Evolutionary conservation across 257 asterid species (phyloP), one percentile per base, ranked within the genome.

Genomic region (Thymus mandschuricus): DNA sequence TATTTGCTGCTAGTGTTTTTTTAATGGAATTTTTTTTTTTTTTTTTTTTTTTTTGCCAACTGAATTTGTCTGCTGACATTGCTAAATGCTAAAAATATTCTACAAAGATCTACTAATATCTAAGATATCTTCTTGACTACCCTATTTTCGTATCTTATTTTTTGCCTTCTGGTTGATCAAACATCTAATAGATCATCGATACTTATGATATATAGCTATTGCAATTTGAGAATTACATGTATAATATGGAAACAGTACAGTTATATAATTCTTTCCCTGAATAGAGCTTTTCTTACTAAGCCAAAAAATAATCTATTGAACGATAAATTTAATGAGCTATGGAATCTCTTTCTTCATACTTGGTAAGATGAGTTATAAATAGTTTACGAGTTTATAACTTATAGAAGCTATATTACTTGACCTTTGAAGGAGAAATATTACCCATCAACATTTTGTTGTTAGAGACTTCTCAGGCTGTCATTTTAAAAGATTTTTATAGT

Each of bases 21-120:
- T 29, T 38, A 15, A 41, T 15, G 3, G 41, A 6, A 27, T 28
- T 62, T 13, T 45, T 12, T 3, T 35, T 28, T 62, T 13, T 45
- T 12, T 3, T 58, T 38, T 50, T 43, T 45, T 61, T 61, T 11
- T 10, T 61, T 51, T 44, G 38, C 66, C 12, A 48, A 74, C 44
- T 61, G 60, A 34, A 67, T 48, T 27, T 44, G 21, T 66, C 73
- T 44, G 72, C 27, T 56, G 60, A 41, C 27, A 7, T 74, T 57
- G 45, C 60, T 21, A 46, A 57, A 10, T 57, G 45, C 60, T 21
- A 46, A 57, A 10, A 43, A 11, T 60, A 31, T 50, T 60, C 51
- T 51, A 15, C 12, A 48, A 56, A 21, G 49, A 46, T 66, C 33
- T 60, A 44, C 66, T 21, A 3, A 5, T 21, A 21, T 51, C 40